Base-by-base conservation (phyloP, 805 yeast genomes). In the Nakazawaea populi region DNA sequence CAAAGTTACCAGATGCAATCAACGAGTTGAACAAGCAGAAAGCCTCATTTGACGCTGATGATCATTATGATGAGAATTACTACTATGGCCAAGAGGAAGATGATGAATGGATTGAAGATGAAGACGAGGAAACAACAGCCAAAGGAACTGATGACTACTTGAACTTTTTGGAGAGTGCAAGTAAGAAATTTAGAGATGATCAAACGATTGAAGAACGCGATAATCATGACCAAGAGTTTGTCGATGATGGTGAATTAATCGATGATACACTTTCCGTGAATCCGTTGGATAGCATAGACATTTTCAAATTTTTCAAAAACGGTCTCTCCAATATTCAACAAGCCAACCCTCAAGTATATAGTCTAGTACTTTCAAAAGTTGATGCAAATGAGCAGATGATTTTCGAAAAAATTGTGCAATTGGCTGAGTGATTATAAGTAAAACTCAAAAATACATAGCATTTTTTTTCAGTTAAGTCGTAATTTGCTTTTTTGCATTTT, bases 221-320 rank as follows among this genome's bases (percentile, higher is more conserved):
- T 18, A 71, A 65, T 35, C 85, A 80, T 56, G 82, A 80, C n/a
- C 39, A 36, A 9, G 49, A 46, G n/a, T 46, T 46, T 44, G n/a
- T 42, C 4, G 53, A 51, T 8, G 83, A 81, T 47, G 94, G 86
- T 46, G 94, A 87, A 7, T 74, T 87, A 43, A 82, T 83, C 44
- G 97, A 91, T 61, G 96, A 87, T 61, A 82, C 96, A 8, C 72
- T 87, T 62, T 79, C 87, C 29, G 85, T 83, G 56, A 85, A 92
- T 1, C 84, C 95, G 4, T 74, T 94, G 45, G 97, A 92, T 61
- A 71, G 74, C 41, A 68, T 90, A 46, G 87, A 92, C 61, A 83
- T 87, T 3, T 89, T 83, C 66, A 73, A 74, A 12, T 78, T 80
- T 2, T 82, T 90, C 66, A 80, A 83, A 51, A 75, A 78, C 18